Percentiles rank a stretch among this genome's conserved stretches.
phyloP scores from a whole-genome alignment of 352 stramenopile species.

The Phytopythium boreale region DNA sequence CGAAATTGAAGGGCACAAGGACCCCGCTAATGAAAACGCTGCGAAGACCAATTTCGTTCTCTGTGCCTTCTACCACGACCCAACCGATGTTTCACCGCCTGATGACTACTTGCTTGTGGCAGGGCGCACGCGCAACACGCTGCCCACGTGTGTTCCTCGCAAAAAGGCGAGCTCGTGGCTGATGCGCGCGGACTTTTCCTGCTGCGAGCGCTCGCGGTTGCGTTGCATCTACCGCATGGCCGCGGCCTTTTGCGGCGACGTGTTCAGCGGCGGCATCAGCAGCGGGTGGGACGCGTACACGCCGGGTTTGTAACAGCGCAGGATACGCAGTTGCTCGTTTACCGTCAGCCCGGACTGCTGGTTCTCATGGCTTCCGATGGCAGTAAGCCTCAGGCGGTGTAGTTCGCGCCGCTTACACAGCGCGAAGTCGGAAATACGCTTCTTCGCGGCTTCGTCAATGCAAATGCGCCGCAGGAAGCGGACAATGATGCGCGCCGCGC shows the following conservation, averaged over 20 bases:
- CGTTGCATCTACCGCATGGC: not conserved
- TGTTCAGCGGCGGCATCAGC: not conserved
- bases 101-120: not conserved
- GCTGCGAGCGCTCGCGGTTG: not conserved
- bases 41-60: not conserved
- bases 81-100: not conserved
- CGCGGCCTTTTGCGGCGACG: not conserved
- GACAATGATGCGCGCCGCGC: conserved; percentile 53
- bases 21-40: not conserved
- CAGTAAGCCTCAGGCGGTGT: conserved; percentile 14
- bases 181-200: not conserved
- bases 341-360: conserved; percentile 28
- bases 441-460: conserved; percentile 22
- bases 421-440: conserved; percentile 23
- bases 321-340: conserved; percentile 41
- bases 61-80: not conserved
- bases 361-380: conserved; percentile 5
- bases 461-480: conserved; percentile 45
- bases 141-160: not conserved
- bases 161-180: conserved; percentile 4
- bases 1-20: too few relatives aligned
- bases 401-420: conserved; percentile 29
- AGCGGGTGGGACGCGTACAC: conserved; percentile 28
- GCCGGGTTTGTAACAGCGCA: conserved; percentile 66
- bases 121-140: not conserved